Evolutionary conservation across 2,329 filamentous ascomycete species (phyloP).

Genomic region (Gnomoniopsis sp.): DNA sequence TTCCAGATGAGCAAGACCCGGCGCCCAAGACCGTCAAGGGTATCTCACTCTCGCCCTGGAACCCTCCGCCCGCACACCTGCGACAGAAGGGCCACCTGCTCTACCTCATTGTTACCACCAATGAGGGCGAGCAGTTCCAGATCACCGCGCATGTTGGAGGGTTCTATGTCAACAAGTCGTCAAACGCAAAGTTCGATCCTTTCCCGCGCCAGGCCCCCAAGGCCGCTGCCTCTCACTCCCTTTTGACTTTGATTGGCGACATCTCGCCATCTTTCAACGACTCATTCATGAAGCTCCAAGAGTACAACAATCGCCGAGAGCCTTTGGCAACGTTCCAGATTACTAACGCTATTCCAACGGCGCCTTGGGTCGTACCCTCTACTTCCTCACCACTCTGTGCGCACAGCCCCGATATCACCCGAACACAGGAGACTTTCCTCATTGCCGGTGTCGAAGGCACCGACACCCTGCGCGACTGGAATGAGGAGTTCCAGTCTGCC

Average conservation of each 20-base stretch:
- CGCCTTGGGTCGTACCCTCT: constrained; percentile 83
- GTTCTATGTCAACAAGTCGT: constrained; percentile 96
- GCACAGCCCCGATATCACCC: constrained; percentile 79
- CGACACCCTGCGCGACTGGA: constrained; percentile 95
- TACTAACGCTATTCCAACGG: constrained; percentile 88
- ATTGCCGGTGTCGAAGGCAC: constrained; percentile 89
- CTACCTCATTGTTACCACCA: constrained; percentile 84
- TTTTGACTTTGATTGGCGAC: constrained; percentile 73
- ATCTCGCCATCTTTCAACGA: constrained; percentile 80
- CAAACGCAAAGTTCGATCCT: constrained; percentile 92
- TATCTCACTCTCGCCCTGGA: constrained; percentile 88
- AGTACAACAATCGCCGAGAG: constrained; percentile 81
- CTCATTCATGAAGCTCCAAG: constrained; percentile 74
- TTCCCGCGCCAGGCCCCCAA: constrained; percentile 77
- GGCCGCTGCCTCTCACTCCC: constrained; percentile 75
- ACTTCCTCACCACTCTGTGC: constrained; percentile 60
- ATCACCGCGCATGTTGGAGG: constrained; percentile 91
- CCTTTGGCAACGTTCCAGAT: constrained; percentile 92
- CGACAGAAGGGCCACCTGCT: constrained; percentile 89
- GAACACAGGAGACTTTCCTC: constrained; percentile 89
- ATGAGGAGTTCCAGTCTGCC: constrained; percentile 97
- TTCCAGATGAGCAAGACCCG: constrained; percentile 63
- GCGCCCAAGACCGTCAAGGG: constrained; percentile 89
- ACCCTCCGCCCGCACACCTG: constrained; percentile 88
- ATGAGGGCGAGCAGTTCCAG: constrained; percentile 91